Base-by-base conservation (phyloP, 768 basidiomycete species). In the Tylopilus sp. region DNA sequence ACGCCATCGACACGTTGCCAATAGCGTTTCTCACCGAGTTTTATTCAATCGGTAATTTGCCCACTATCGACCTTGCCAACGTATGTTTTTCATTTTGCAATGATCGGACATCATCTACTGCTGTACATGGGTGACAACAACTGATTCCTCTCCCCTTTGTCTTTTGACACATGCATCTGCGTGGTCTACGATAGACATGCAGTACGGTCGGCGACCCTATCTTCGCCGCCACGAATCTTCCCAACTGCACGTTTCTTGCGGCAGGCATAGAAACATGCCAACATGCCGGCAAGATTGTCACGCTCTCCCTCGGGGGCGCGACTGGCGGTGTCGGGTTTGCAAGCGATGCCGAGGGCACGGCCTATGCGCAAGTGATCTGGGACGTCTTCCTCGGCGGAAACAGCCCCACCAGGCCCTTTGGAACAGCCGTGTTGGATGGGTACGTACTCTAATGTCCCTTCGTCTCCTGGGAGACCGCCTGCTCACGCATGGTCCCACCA, bases 341-440 rank as follows among this genome's bases (percentile, higher is more conserved):
- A 38, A 80, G 77, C 41, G 83, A 81, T 50, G 66, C 71, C 2
- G 78, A 86, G 57, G 87, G 81, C 2, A 59, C 67, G 12, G 64
- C 72, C 4, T 88, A 86, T 62, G 86, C 81, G 0, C 72, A 82
- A 47, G 81, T 80, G 0, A 80, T 90, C 46, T 89, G 88, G 88
- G 46, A 68, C 44, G 52, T 85, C 44, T 88, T 88, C 66, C 70
- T 89, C 25, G 87, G 86, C 9, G 85, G 85, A 17, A 73, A 71
- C 1, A 80, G 78, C 51, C 63, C 64, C 23, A 85, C 79, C 15
- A 76, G 87, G 52, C 88, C 87, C 0, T 90, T 90, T 58, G 88
- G 88, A 22, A 67, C 57, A 52, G 88, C 86, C 3, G 75, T 88
- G 44, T 73, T 90, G 22, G 87, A 89, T 57, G 88, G 88, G 86